These are phyloP conservation scores for Beauveria caledonica DNA, from an alignment of 2,329 filamentous ascomycete genomes.

Conservation along the genomic window DNA sequence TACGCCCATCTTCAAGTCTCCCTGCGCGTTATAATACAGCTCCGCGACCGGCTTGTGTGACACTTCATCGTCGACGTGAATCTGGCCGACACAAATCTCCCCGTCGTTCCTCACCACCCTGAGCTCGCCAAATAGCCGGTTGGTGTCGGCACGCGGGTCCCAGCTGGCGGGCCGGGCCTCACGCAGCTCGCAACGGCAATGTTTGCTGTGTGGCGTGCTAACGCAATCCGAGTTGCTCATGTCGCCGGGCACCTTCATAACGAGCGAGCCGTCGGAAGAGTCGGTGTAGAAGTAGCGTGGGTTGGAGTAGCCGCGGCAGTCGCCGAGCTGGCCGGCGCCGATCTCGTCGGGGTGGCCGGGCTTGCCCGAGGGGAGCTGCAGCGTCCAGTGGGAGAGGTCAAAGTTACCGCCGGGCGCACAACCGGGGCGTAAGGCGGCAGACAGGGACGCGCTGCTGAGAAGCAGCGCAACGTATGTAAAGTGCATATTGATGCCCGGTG, in stretches of 20 bases:
- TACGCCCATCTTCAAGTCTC: constrained; percentile 30
- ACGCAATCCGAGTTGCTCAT: constrained; percentile 25
- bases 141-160: constrained; percentile 25
- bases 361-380: constrained; percentile 31
- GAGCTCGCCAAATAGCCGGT: constrained; percentile 25
- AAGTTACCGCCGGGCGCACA: constrained; percentile 24
- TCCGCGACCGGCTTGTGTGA: constrained; percentile 32
- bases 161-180: constrained; percentile 26
- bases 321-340: constrained; percentile 22
- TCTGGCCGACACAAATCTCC: constrained; percentile 31
- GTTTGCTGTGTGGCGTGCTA: constrained; percentile 30
- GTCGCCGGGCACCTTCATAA: constrained; percentile 32
- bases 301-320: constrained; percentile 28
- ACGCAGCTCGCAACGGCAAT: constrained; percentile 35
- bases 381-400: constrained; percentile 25
- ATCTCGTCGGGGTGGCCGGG: constrained; percentile 16
- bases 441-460: background rate
- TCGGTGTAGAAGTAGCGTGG: constrained; percentile 28
- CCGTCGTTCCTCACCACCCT: constrained; percentile 25
- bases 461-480: background rate
- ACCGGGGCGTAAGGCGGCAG: background rate
- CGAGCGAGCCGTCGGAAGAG: constrained; percentile 23
- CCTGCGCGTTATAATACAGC: constrained; percentile 28
- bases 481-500: background rate
- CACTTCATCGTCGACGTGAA: constrained; percentile 28